Evolutionary conservation across 176 grass and related monocot species (phyloP).

Genomic region (Leersia perrieri): DNA sequence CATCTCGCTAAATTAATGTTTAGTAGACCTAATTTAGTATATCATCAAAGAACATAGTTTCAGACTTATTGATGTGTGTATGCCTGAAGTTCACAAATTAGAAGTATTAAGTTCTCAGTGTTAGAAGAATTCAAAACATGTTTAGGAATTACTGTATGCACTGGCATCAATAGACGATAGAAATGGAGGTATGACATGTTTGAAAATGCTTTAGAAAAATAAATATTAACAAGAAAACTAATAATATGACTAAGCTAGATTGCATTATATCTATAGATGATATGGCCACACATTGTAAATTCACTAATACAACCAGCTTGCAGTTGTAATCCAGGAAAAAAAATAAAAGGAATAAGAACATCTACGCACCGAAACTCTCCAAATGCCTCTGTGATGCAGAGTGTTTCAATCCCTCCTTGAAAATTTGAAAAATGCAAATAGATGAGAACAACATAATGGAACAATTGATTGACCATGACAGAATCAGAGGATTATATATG

Average conservation of each 20-base stretch:
- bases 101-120: not conserved
- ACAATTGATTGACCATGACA: conserved; percentile 12
- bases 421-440: conserved; percentile 21
- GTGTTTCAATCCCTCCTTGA: conserved; percentile 93
- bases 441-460: conserved; percentile 14
- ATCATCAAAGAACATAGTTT: not conserved
- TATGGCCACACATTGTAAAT: not conserved
- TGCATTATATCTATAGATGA: not conserved
- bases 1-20: not conserved
- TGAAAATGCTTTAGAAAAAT: not conserved
- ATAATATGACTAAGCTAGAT: not conserved
- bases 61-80: not conserved
- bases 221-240: not conserved
- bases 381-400: conserved; percentile 84
- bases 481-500: conserved; percentile 5
- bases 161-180: not conserved
- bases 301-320: not conserved
- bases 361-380: conserved; percentile 78
- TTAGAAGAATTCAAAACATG: not conserved
- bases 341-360: conserved; percentile 1
- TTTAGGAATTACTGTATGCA: conserved; percentile 8
- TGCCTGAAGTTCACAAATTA: not conserved
- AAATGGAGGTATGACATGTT: not conserved
- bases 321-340: not conserved
- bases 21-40: not conserved